Evolutionary conservation across 148 eudicot genomes (phyloP).

Genomic region (Rhododendron molle): DNA sequence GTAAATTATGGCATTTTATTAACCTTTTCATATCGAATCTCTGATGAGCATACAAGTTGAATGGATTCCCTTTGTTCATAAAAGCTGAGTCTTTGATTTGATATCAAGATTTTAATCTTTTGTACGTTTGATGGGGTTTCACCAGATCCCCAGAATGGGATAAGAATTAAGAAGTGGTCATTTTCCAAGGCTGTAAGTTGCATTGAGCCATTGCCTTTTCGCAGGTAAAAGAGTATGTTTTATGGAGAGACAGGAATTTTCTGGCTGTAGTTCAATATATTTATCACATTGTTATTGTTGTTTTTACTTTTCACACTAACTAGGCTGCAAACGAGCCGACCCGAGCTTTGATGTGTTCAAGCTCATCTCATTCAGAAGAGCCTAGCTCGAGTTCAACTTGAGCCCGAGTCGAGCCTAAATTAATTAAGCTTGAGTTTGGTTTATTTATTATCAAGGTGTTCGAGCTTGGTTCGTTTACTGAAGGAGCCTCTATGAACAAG

Average conservation of each 20-base stretch:
- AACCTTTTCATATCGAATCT: neutral
- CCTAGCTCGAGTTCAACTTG: too few relatives aligned
- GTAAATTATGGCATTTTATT: neutral
- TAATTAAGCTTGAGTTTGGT: neutral
- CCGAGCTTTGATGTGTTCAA: too few relatives aligned
- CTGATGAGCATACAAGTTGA: neutral
- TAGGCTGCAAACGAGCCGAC: too few relatives aligned
- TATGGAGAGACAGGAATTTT: neutral
- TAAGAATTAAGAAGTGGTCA: neutral
- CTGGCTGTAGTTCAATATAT: neutral
- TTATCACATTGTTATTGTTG: neutral
- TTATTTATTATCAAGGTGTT: neutral
- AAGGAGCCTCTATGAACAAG: neutral
- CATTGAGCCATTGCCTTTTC: neutral
- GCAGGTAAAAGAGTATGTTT: neutral
- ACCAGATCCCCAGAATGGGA: neutral
- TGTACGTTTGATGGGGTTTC: neutral
- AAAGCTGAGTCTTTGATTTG: neutral
- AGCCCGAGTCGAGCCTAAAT: too few relatives aligned
- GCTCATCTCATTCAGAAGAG: too few relatives aligned
- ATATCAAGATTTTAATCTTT: neutral
- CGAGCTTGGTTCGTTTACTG: neutral
- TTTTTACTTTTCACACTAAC: neutral
- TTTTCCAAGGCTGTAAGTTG: neutral
- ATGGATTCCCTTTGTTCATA: neutral